Percentiles rank a stretch among this genome's conserved stretches.
These are phyloP conservation scores for Talaromyces sp. DNA, from an alignment of 2,329 filamentous ascomycete genomes.

Conservation along the genomic window DNA sequence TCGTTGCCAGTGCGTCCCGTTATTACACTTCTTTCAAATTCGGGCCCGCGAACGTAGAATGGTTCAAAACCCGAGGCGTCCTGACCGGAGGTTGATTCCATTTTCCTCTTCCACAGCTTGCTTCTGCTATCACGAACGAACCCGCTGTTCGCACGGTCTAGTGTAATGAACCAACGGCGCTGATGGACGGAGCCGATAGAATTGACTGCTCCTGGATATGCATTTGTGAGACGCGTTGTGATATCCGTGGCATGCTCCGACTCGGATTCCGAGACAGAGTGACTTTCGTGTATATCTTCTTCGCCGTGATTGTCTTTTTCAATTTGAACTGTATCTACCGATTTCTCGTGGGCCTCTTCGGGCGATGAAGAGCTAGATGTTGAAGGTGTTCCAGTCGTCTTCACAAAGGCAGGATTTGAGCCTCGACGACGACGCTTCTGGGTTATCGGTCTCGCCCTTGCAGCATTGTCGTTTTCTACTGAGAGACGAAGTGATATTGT, in stretches of 20 bases:
- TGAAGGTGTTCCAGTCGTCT: slow-evolving; percentile 18
- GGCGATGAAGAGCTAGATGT: slow-evolving; percentile 18
- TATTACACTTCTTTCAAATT: slow-evolving; percentile 60
- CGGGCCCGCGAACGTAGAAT: slow-evolving; percentile 58
- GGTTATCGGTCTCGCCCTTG: slow-evolving; percentile 16
- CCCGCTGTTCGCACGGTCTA: slow-evolving; percentile 57
- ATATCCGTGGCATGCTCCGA: slow-evolving; percentile 46
- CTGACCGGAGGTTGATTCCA: not conserved
- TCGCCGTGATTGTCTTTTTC: slow-evolving; percentile 8
- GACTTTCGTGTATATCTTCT: slow-evolving; percentile 9
- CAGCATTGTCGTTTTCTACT: slow-evolving; percentile 20
- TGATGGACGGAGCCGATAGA: slow-evolving; percentile 63
- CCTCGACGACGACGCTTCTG: slow-evolving; percentile 21
- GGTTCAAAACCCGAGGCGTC: slow-evolving; percentile 44
- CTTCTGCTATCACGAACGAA: slow-evolving; percentile 37
- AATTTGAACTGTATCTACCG: too few species aligned
- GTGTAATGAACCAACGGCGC: slow-evolving; percentile 59
- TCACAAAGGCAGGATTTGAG: slow-evolving; percentile 4
- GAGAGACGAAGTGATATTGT: slow-evolving; percentile 52
- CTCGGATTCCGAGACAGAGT: slow-evolving; percentile 16
- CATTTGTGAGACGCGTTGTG: slow-evolving; percentile 55
- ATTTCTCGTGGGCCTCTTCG: not conserved
- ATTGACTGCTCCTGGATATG: slow-evolving; percentile 62
- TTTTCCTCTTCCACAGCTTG: slow-evolving; percentile 27
- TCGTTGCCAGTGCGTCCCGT: slow-evolving; percentile 58